These are phyloP conservation scores for Chlorella sp. DNA, from an alignment of 139 green algal species.

Conservation along the genomic window DNA sequence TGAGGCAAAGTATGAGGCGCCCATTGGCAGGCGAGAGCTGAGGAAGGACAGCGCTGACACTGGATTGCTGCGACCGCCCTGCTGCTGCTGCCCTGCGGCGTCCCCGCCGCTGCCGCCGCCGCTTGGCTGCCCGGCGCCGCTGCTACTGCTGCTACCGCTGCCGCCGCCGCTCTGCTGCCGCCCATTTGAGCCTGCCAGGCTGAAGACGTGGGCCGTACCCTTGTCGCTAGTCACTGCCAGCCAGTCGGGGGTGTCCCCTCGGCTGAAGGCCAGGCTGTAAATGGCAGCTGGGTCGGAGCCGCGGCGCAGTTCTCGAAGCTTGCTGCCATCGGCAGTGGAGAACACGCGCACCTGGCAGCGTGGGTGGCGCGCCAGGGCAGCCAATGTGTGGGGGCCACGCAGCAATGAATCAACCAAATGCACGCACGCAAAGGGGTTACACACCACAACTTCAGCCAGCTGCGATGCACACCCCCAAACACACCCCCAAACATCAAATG, in stretches of 20 bases:
- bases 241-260: conserved; percentile 66
- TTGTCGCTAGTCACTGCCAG: conserved; percentile 93
- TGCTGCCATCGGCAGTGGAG: conserved; percentile 83
- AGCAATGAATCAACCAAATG: too few relatives aligned
- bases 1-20: conserved; percentile 79
- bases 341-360: conserved; percentile 83
- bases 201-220: conserved; percentile 85
- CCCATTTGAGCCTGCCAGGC: conserved; percentile 26
- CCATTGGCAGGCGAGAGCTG: conserved; percentile 42
- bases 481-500: too few relatives aligned
- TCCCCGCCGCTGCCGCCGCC: not conserved
- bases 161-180: not conserved
- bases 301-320: conserved; percentile 91
- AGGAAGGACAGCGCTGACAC: conserved; percentile 58
- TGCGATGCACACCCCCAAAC: too few relatives aligned
- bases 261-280: conserved; percentile 87
- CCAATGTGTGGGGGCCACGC: too few relatives aligned
- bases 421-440: too few relatives aligned
- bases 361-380: too few relatives aligned
- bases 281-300: conserved; percentile 89
- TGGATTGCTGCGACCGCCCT: conserved; percentile 34
- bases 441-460: too few relatives aligned
- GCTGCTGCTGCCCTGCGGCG: too few relatives aligned
- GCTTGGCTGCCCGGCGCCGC: not conserved
- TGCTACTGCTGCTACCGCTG: not conserved